Conservation (phyloP, 176 grass and related monocot species). For the Hordeum vulgare region MorexV3_pseudomolecules_assembly NC_058521.1:599302996-599303495, state of each 20-base stretch:
- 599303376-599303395: constrained; percentile 71
- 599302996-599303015: constrained; percentile 57
- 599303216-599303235: constrained; percentile 89
- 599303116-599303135: neutral
- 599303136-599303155: too few species aligned
- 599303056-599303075: constrained; percentile 78
- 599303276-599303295: constrained; percentile 76
- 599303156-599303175: neutral
- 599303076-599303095: constrained; percentile 73
- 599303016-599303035: constrained; percentile 65
- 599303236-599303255: constrained; percentile 87
- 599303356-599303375: constrained; percentile 68
- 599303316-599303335: constrained; percentile 80
- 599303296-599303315: constrained; percentile 67
- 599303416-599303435: constrained; percentile 60
- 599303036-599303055: constrained; percentile 76
- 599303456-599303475: neutral
- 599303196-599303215: neutral
- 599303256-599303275: constrained; percentile 57
- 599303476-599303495: neutral
- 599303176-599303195: neutral
- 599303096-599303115: neutral
- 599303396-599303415: constrained; percentile 79
- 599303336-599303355: constrained; percentile 63
- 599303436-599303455: neutral